phyloP scores from a whole-genome alignment of 768 basidiomycete genomes.

The Mycena venus region DNA sequence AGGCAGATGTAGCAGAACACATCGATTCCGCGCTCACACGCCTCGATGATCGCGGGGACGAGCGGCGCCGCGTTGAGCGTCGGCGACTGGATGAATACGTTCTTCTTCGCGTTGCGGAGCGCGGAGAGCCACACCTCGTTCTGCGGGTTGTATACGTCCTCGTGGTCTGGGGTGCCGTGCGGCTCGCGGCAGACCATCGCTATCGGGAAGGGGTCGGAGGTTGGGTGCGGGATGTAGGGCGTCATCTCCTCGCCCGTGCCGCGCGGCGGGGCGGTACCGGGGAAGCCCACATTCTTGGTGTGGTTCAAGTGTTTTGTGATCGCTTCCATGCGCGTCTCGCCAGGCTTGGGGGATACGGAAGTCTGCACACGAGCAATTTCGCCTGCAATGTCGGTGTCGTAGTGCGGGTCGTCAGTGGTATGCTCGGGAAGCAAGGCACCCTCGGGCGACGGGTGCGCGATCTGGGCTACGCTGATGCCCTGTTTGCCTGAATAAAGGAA shows the following conservation, averaged over 20 bases:
- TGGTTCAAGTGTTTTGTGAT: constrained; percentile 57
- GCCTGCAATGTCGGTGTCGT: constrained; percentile 39
- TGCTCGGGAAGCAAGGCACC: constrained; percentile 34
- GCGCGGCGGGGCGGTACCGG: constrained; percentile 44
- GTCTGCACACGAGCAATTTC: constrained; percentile 39
- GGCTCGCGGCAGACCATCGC: constrained; percentile 76
- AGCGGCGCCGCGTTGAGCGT: constrained; percentile 78
- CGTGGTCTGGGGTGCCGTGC: constrained; percentile 66
- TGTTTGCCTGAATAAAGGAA: constrained; percentile 35
- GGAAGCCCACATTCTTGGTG: constrained; percentile 50
- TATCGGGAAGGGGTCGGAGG: constrained; percentile 73
- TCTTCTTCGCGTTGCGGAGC: constrained; percentile 68
- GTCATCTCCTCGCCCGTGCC: constrained; percentile 61
- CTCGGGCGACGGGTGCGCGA: constrained; percentile 32
- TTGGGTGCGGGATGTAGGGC: constrained; percentile 71
- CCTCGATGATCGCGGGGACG: constrained; percentile 68
- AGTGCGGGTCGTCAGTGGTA: constrained; percentile 36
- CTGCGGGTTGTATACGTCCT: constrained; percentile 67
- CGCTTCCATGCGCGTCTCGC: constrained; percentile 42
- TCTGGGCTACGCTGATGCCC: constrained; percentile 39
- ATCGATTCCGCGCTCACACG: constrained; percentile 71
- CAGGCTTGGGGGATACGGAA: constrained; percentile 33
- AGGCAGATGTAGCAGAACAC: constrained; percentile 74
- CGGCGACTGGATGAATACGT: constrained; percentile 82
- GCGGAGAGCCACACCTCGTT: constrained; percentile 78